Base-by-base conservation (phyloP, 2,329 filamentous ascomycete species). In the Sporothrix sp. region DNA sequence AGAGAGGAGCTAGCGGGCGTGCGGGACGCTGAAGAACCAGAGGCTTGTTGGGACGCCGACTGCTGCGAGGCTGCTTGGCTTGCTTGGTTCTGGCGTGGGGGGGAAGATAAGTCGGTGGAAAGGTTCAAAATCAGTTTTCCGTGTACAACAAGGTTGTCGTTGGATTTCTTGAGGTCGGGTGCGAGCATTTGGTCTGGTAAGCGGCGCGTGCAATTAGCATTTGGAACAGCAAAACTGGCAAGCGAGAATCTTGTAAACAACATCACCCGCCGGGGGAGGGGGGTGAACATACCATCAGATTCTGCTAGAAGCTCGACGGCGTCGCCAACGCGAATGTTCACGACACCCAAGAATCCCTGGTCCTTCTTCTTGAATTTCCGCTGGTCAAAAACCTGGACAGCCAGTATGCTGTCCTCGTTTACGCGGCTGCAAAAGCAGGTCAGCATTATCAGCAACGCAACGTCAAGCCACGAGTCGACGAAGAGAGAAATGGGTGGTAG, bases 301-400 rank as follows among this genome's bases (percentile, higher is more conserved):
- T 90, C 89, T 52, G 87, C 81, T 56, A 87, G 84, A 58, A 98
- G 73, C 65, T 96, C 91, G 60, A 98, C 88, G 35, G 93, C 85
- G 74, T 94, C 90, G 61, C 93, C 93, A 59, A 98, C 85, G 53
- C 90, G 84, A 61, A 98, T 85, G 66, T 98, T 98, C 63, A 98
- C 96, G 50, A 98, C 93, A 52, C 93, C 93, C 7, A 98, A 76
- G 65, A 98, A 98, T 8, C 93, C 93, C 67, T 98, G 93, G 61
- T 98, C 93, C 88, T 97, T 98, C 81, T 98, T 98, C 77, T 98
- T 98, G 73, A 98, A 98, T 72, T 98, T 98, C 75, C 96, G 96
- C 71, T 98, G 93, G 69, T 98, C 93, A 65, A 98, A 98, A 50
- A 98, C 95, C 66, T 98, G 93, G 42, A 98, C 90, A 7, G 93